Evolutionary conservation across 768 basidiomycete genomes (phyloP).

Genomic region (Boletus vermiculosoides): DNA sequence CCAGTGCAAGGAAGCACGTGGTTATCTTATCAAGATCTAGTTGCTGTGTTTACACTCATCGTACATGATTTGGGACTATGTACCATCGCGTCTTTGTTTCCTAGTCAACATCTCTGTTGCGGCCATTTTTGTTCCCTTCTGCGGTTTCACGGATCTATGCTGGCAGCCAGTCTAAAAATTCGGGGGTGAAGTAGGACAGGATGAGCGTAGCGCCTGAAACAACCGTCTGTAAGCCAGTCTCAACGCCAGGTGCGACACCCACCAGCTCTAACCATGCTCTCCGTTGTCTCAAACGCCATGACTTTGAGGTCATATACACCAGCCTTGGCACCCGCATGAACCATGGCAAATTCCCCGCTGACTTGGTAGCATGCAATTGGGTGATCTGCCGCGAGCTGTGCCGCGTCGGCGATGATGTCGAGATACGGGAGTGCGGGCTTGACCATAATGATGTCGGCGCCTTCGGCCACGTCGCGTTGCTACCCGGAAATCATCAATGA

Average conservation of each 20-base stretch:
- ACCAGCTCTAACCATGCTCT: conserved; percentile 93
- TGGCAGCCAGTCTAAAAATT: conserved; percentile 87
- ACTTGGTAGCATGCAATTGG: conserved; percentile 98
- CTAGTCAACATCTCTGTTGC: background rate
- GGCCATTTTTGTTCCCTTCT: background rate
- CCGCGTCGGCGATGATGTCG: conserved; percentile 90
- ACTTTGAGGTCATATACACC: conserved; percentile 90
- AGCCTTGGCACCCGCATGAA: conserved; percentile 88
- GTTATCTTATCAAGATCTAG: conserved; percentile 10
- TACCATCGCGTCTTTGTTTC: background rate
- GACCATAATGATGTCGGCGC: conserved; percentile 99
- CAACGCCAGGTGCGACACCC: conserved; percentile 25
- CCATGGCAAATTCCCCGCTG: conserved; percentile 97
- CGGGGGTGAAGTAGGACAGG: conserved; percentile 93
- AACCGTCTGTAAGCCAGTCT: conserved; percentile 7
- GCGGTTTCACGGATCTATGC: conserved; percentile 9
- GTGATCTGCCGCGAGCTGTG: conserved; percentile 75
- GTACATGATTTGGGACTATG: background rate
- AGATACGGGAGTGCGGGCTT: conserved; percentile 96
- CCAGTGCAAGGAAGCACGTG: background rate
- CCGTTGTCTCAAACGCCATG: conserved; percentile 93
- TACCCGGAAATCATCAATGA: conserved; percentile 31
- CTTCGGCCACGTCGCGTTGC: conserved; percentile 87
- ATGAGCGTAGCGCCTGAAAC: conserved; percentile 82
- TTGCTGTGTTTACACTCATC: conserved; percentile 1